Evolutionary conservation across 163 green algal species (phyloP).

Genomic region (Volvox carteri): DNA sequence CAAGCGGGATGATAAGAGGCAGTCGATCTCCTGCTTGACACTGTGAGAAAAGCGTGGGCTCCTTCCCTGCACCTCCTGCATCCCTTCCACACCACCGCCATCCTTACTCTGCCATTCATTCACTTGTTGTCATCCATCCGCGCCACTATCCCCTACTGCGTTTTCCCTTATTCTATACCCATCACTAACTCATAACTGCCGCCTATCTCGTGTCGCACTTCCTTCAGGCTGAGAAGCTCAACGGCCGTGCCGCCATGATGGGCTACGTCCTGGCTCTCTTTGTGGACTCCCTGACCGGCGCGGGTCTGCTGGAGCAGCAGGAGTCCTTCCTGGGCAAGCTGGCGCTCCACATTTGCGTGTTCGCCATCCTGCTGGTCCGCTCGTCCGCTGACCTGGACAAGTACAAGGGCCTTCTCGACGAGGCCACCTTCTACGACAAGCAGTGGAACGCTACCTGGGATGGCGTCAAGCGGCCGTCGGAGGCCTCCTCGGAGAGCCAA

Average conservation of each 20-base stretch:
- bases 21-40: no score
- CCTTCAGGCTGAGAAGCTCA: conserved; percentile 96
- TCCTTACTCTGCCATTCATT: no score
- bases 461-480: conserved; percentile 81
- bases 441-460: conserved; percentile 97
- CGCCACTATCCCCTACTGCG: no score
- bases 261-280: conserved; percentile 93
- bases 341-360: conserved; percentile 91
- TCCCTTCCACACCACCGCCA: no score
- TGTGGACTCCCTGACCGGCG: conserved; percentile 90
- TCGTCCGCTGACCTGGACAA: conserved; percentile 85
- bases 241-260: conserved; percentile 97
- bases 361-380: conserved; percentile 87
- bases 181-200: no score
- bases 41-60: no score
- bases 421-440: conserved; percentile 99
- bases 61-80: no score
- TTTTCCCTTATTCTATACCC: no score
- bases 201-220: neutral
- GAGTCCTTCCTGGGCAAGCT: conserved; percentile 97
- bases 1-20: no score
- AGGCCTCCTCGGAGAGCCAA: conserved; percentile 74
- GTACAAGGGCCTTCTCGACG: conserved; percentile 93
- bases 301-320: conserved; percentile 94
- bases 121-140: no score